Evolutionary conservation across 352 stramenopile species (phyloP).

Genomic region (Phytophthora kernoviae): DNA sequence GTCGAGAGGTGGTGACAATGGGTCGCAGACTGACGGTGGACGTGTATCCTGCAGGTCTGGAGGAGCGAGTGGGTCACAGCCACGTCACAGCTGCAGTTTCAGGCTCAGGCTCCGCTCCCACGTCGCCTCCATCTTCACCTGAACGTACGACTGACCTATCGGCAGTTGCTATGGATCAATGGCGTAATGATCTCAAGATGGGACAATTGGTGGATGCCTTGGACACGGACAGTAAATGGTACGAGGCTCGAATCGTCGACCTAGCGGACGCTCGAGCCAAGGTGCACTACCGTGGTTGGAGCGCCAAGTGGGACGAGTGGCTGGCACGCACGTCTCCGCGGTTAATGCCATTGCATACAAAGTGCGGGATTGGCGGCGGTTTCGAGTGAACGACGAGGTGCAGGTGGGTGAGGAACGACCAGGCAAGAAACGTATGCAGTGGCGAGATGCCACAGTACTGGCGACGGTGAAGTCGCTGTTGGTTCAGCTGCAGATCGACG

Average conservation of each 20-base stretch:
- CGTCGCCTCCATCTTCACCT: conserved; percentile 40
- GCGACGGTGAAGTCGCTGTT: conserved; percentile 30
- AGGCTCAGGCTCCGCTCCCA: background rate
- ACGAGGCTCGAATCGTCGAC: conserved; percentile 59
- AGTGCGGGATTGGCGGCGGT: conserved; percentile 68
- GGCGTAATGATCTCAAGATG: conserved; percentile 51
- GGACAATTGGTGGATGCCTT: conserved; percentile 64
- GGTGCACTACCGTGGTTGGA: conserved; percentile 97
- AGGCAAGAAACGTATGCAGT: conserved; percentile 53
- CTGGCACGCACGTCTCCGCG: conserved; percentile 88
- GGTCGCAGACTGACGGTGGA: conserved; percentile 49
- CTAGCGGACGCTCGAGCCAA: conserved; percentile 61
- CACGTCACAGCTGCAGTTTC: conserved; percentile 10
- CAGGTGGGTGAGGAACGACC: conserved; percentile 46
- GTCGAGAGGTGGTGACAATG: conserved; percentile 49
- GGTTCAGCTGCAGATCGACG: conserved; percentile 53
- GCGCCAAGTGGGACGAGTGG: conserved; percentile 97
- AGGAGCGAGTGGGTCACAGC: conserved; percentile 27
- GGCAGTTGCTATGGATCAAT: conserved; percentile 41
- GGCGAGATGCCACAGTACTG: conserved; percentile 51
- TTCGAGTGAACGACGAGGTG: conserved; percentile 54
- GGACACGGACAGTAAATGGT: conserved; percentile 79
- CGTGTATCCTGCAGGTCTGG: conserved; percentile 55
- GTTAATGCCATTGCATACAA: conserved; percentile 92
- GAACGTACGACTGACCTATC: conserved; percentile 34